Base-by-base conservation (phyloP, 2,329 filamentous ascomycete species). In the Apiospora rasikravindrae region DNA sequence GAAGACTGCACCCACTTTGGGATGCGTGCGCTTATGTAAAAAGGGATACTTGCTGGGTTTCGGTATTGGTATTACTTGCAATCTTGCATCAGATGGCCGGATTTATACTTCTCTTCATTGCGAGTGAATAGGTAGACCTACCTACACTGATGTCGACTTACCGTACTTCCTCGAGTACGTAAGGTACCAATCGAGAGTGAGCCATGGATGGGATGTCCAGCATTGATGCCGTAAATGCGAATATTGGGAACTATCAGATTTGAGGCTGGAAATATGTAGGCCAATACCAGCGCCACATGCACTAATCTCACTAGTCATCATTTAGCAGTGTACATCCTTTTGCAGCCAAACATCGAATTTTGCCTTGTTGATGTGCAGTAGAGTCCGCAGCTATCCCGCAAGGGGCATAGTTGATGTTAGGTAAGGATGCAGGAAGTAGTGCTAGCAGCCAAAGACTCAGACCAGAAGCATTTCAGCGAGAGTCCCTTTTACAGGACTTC, bases 201-300 rank as follows among this genome's bases (percentile, higher is more conserved):
- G 10, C 29, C 26, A 33, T 61, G 53, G 26, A 33, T 57, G 14
- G 14, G 24, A 16, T 57, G 53, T n/a, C 45, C 45, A 49, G 53
- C 53, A 61, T 61, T 37, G 53, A 61, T 61, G 10, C 53, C 29
- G 29, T 37, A 22, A 61, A 61, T 37, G 53, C 29, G 16, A 37
- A 37, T 7, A 61, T 22, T 33, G 33, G 29, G 49, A 51, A 22
- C 33, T n/a, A 33, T 64, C 33, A 40, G 33, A 64, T 40, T 64
- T 64, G 57, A 64, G 57, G 57, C 57, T 64, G 57, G 57, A 64
- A 64, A n/a, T n/a, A n/a, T n/a, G n/a, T 40, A 40, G 40, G 57
- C n/a, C 57, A 61, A 61, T 61, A 37, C 29, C 29, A 57, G 24
- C 53, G 33, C 19, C 53, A 49, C 45, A 22, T 49, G 45, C 45